phyloP scores from a whole-genome alignment of 2,329 filamentous ascomycete genomes.

The Sclerotiophoma versabilis region DNA sequence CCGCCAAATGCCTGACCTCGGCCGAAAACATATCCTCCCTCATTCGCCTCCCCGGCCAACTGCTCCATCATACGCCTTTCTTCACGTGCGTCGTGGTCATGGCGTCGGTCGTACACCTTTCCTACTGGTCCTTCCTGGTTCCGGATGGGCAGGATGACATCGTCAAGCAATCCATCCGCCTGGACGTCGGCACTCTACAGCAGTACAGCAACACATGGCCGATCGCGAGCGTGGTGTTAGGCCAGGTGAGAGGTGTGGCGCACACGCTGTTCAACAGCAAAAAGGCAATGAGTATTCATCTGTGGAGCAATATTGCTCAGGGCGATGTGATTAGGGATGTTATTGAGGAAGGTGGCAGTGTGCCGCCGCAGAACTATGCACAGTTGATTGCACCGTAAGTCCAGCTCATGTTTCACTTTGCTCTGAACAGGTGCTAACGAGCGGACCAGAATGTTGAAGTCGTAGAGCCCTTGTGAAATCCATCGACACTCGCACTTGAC shows the following conservation, averaged over 20 bases:
- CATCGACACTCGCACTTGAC: too few relatives aligned
- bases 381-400: constrained; percentile 48
- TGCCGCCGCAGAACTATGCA: constrained; percentile 45
- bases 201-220: constrained; percentile 74
- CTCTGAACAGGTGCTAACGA: not conserved
- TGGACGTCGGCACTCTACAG: constrained; percentile 79
- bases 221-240: constrained; percentile 72
- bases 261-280: constrained; percentile 68
- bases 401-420: not conserved
- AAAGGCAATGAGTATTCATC: constrained; percentile 51
- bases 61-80: constrained; percentile 70
- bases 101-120: constrained; percentile 57
- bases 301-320: constrained; percentile 47
- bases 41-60: constrained; percentile 74
- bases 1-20: constrained; percentile 79
- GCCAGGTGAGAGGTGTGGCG: constrained; percentile 80
- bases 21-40: constrained; percentile 79
- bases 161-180: constrained; percentile 75
- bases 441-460: constrained; percentile 40
- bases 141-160: constrained; percentile 66
- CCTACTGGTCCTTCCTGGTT: constrained; percentile 70
- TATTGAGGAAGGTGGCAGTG: constrained; percentile 42
- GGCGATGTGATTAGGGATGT: constrained; percentile 44
- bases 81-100: constrained; percentile 52
- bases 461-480: too few relatives aligned